Evolutionary conservation across 805 yeast genomes (phyloP).

Genomic region (Starmerella kuoi): DNA sequence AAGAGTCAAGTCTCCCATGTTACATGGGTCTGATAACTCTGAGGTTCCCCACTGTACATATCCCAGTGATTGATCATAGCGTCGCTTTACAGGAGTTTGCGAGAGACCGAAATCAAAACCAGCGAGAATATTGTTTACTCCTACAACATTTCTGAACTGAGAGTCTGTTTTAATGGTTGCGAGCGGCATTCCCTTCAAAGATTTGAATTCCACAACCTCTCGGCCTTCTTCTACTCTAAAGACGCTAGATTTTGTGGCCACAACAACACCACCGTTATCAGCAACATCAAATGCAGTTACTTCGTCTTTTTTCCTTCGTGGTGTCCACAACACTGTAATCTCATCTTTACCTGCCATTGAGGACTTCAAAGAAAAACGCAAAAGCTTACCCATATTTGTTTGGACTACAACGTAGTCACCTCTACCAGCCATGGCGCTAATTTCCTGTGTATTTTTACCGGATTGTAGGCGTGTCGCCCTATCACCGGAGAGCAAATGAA

Average conservation of each 20-base stretch:
- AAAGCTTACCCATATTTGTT: conserved; percentile 13
- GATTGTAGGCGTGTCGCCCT: not conserved
- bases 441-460: conserved; percentile 1
- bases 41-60: not conserved
- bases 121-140: conserved; percentile 12
- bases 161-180: conserved; percentile 15
- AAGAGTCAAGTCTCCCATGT: not conserved
- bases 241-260: conserved; percentile 19
- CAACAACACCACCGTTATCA: conserved; percentile 18
- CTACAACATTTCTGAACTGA: conserved; percentile 12
- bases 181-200: conserved; percentile 12
- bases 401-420: conserved; percentile 16
- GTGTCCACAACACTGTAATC: conserved; percentile 13
- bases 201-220: conserved; percentile 9
- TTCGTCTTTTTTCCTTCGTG: conserved; percentile 12
- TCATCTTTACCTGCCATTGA: conserved; percentile 4
- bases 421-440: conserved; percentile 8
- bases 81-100: not conserved
- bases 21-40: not conserved
- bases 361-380: conserved; percentile 2
- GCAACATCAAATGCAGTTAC: conserved; percentile 16
- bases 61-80: not conserved
- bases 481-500: conserved; percentile 5
- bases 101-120: not conserved
- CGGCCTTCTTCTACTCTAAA: conserved; percentile 17